Percentiles rank a stretch among this genome's conserved stretches.
Evolutionary conservation across 2,329 filamentous ascomycete species (phyloP).

Genomic region (Fusarium abutilonis): DNA sequence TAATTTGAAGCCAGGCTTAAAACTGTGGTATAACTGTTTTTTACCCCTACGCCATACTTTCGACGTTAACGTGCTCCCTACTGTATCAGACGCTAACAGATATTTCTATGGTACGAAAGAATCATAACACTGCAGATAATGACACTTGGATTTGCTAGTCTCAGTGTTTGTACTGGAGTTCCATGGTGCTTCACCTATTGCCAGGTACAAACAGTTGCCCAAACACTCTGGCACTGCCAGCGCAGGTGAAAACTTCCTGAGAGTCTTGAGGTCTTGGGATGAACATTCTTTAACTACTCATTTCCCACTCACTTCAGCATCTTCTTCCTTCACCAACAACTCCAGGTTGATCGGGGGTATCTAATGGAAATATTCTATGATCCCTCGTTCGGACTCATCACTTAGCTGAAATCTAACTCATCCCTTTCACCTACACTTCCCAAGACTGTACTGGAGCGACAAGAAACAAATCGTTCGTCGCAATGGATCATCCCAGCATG

Average conservation of each 20-base stretch:
- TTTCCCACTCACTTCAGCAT: not conserved
- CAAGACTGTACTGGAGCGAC: not conserved
- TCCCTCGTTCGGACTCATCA: not conserved
- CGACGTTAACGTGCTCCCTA: too few species aligned
- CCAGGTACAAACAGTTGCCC: not conserved
- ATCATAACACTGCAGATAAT: too few species aligned
- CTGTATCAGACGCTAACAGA: too few species aligned
- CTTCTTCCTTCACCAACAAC: not conserved
- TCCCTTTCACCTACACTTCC: not conserved
- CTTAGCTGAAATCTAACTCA: not conserved
- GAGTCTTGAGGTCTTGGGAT: not conserved
- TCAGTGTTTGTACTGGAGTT: too few species aligned
- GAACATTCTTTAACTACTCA: not conserved
- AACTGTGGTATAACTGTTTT: too few species aligned
- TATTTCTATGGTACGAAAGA: too few species aligned
- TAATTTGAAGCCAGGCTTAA: too few species aligned
- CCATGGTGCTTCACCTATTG: not conserved
- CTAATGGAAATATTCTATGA: not conserved
- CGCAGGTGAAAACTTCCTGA: not conserved
- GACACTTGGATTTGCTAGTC: too few species aligned
- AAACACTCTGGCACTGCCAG: not conserved
- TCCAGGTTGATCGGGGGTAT: not conserved
- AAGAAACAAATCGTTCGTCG: not conserved
- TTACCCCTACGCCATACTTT: too few species aligned
- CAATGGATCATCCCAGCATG: not conserved